phyloP scores from a whole-genome alignment of 2,329 filamentous ascomycete genomes.

The Neonectria sp. region DNA sequence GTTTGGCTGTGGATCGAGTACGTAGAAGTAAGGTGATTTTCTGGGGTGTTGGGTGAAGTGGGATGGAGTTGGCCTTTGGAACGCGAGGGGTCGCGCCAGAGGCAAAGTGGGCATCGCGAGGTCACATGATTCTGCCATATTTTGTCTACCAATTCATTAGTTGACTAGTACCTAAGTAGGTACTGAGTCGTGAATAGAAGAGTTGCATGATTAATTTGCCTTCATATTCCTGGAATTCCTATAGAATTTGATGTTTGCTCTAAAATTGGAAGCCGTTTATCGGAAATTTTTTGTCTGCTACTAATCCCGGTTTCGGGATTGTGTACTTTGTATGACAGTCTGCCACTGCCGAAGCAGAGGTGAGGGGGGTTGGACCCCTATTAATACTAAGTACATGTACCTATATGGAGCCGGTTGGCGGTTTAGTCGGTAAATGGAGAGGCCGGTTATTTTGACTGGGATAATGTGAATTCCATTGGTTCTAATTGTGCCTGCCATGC shows the following conservation, averaged over 20 bases:
- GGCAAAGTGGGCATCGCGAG: slow-evolving; percentile 47
- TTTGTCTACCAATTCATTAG: neutral
- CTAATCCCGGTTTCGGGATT: neutral
- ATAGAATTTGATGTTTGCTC: neutral
- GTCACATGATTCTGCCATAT: slow-evolving; percentile 48
- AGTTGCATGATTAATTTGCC: neutral
- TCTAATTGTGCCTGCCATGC: neutral
- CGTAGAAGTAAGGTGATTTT: slow-evolving; percentile 2
- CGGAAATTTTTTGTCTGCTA: neutral
- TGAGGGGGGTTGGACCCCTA: neutral
- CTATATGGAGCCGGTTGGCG: neutral
- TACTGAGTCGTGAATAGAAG: neutral
- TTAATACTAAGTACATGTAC: neutral
- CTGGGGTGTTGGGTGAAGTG: slow-evolving; percentile 15
- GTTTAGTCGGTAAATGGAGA: neutral
- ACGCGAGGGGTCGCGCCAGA: slow-evolving; percentile 40
- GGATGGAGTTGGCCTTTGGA: slow-evolving; percentile 36
- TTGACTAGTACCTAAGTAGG: no score
- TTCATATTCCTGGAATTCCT: neutral
- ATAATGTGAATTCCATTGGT: neutral
- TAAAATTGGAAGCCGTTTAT: neutral
- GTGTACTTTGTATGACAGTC: neutral
- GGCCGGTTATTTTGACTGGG: neutral
- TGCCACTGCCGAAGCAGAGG: neutral
- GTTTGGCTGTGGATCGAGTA: neutral